Evolutionary conservation across 2,329 filamentous ascomycete species (phyloP), one percentile per base, ranked within the genome.

Genomic region (Aspergillus intermedius): DNA sequence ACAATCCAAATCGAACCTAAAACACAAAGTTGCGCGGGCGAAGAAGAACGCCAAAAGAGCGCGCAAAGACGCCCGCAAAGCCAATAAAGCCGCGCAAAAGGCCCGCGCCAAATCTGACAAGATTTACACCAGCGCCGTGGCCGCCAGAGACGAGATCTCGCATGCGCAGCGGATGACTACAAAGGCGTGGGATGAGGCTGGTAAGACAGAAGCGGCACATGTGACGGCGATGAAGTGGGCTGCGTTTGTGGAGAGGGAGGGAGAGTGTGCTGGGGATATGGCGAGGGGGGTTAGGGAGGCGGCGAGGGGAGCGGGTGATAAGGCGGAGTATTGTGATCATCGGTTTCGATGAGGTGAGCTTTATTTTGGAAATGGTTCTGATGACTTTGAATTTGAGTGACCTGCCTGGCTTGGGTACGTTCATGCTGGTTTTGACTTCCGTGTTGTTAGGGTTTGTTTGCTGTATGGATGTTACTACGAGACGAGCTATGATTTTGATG

Each of bases 61-160:
- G 15, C 7, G 25, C 13, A 44, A 45, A 22, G 46, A 45, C 7
- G 46, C 41, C 17, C 21, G n/a, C 19, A 45, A 40, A 23, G 42
- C 42, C 17, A 32, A 48, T 12, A 44, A 45, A 35, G 15, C 35
- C 10, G 42, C 39, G 10, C 12, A n/a, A 10, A 48, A 48, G 22
- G 28, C 41, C 21, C 5, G 9, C 17, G 23, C 17, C 19, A 44
- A 40, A 17, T 19, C 21, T 9, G 17, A 25, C 13, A 30, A 32
- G 34, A 15, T 48, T 13, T 4, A 44, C 8, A 1, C 4, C 8
- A 21, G 22, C 23, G 46, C 40, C 15, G 8, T 34, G 12, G 10
- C 10, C 10, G 25, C 28, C 4, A 22, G 23, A 15, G 5, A 32
- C 13, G 21, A 13, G 22, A 42, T 47, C 17, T 8, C 10, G 4